phyloP scores from a whole-genome alignment of 2,329 filamentous ascomycete genomes.

The Colletotrichum eleusines region DNA sequence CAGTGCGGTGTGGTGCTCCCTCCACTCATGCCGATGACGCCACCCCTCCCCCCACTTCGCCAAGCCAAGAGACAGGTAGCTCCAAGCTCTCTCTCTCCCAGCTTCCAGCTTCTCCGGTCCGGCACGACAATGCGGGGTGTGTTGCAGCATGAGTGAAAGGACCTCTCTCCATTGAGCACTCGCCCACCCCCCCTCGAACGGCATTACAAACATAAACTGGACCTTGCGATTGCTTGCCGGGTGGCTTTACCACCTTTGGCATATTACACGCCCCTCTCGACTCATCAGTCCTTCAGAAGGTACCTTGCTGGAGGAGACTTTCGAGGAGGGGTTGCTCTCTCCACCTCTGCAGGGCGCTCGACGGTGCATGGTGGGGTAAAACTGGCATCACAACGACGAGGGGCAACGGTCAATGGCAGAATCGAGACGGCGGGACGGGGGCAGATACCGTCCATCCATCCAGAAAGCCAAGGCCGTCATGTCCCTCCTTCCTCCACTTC shows the following conservation, averaged over 20 bases:
- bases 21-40: conserved; percentile 34
- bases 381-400: conserved; percentile 36
- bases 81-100: conserved; percentile 11
- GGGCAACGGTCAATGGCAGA: conserved; percentile 38
- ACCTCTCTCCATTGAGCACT: conserved; percentile 21
- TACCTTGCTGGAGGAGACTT: conserved; percentile 11
- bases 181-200: conserved; percentile 3
- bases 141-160: conserved; percentile 37
- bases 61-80: background rate
- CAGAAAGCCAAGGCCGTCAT: conserved; percentile 26
- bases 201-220: conserved; percentile 14
- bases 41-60: conserved; percentile 28
- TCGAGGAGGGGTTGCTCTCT: conserved; percentile 9
- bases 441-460: conserved; percentile 4
- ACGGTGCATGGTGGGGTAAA: conserved; percentile 31
- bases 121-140: conserved; percentile 40
- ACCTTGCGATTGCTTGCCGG: conserved; percentile 18
- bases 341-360: conserved; percentile 14
- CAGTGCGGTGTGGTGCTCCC: background rate
- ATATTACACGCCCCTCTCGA: conserved; percentile 19
- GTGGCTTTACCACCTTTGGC: conserved; percentile 27
- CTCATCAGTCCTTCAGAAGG: background rate
- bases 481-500: conserved; percentile 35
- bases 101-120: conserved; percentile 21
- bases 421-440: conserved; percentile 4